Evolutionary conservation across 176 grass and related monocot genomes (phyloP), one percentile per base, ranked within the genome.

Genomic region (Poa annua): DNA sequence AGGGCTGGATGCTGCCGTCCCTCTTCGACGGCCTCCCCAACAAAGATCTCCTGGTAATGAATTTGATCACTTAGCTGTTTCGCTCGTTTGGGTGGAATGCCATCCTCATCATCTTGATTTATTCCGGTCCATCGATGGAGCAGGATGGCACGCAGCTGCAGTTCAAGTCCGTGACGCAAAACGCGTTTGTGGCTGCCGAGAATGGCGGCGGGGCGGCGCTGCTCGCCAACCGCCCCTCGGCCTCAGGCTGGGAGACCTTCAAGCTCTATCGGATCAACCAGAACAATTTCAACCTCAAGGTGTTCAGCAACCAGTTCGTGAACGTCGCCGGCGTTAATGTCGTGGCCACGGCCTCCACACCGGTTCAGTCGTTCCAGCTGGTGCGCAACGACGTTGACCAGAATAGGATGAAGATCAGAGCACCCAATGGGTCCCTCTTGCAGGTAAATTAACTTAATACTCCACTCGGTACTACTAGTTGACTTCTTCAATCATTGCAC

Each of bases 181-280:
- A 81, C 57, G 85, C 62, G 66, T 95, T 92, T 10, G 34, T 90
- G 51, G 73, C 79, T 3, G 93, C 93, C 14, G 90, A 86, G 41
- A 34, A 67, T n/a, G 93, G 85, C 24, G 93, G 89, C 32, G 87
- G 87, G 11, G 71, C 49, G 16, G 74, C 81, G 7, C 34, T 95
- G 19, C 63, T 90, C 10, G 83, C 87, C 2, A 92, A 95, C 71
- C 76, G 72, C 51, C 63, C 88, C 13, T 75, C 80, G 38, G 79
- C 90, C 9, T 80, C 85, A 3, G 85, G 38, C 48, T 94, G 81
- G 81, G 92, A 94, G 65, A 94, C 92, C 0, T 95, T 90, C 86
- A 95, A 90, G 88, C 80, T 95, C 36, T 92, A 90, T 88, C 74
- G 93, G 81, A 59, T 92, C 11, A 81, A 83, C 29, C 85, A 88